Conservation (phyloP, 1,284 basidiomycete species). For the Bjerkandera adusta region DNA sequence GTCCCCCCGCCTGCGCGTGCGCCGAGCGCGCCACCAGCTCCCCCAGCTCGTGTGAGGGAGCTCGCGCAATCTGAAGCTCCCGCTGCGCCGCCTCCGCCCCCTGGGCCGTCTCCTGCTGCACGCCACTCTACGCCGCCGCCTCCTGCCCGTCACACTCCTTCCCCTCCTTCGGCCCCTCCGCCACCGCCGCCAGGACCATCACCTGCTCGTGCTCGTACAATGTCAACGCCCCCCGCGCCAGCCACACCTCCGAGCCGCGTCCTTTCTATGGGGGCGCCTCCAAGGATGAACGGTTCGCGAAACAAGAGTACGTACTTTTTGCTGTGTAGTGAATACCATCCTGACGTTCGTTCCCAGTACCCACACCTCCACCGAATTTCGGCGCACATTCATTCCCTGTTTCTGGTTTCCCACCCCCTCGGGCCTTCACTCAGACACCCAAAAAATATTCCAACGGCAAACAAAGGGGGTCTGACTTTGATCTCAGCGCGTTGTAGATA, state of each 20-base stretch:
- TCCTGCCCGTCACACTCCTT: constrained; percentile 25
- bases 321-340: constrained; percentile 5
- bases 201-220: constrained; percentile 26
- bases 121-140: constrained; percentile 20
- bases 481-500: constrained; percentile 54
- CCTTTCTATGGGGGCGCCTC: constrained; percentile 2
- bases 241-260: constrained; percentile 7
- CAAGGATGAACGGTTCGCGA: constrained; percentile 27
- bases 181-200: constrained; percentile 35
- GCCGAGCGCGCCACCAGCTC: constrained; percentile 19
- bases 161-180: constrained; percentile 27
- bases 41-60: constrained; percentile 27
- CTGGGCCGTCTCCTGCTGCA: constrained; percentile 36
- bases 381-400: constrained; percentile 71
- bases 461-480: constrained; percentile 65
- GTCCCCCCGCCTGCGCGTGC: constrained; percentile 26
- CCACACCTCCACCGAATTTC: constrained; percentile 68
- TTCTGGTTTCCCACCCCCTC: constrained; percentile 73
- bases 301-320: constrained; percentile 48
- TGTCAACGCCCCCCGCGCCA: constrained; percentile 19
- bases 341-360: constrained; percentile 44
- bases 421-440: constrained; percentile 47
- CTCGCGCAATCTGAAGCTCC: constrained; percentile 23
- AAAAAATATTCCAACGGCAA: constrained; percentile 65
- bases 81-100: constrained; percentile 27